Evolutionary conservation across 495 filamentous ascomycete genomes (phyloP).

Genomic region (Letharia lupina): DNA sequence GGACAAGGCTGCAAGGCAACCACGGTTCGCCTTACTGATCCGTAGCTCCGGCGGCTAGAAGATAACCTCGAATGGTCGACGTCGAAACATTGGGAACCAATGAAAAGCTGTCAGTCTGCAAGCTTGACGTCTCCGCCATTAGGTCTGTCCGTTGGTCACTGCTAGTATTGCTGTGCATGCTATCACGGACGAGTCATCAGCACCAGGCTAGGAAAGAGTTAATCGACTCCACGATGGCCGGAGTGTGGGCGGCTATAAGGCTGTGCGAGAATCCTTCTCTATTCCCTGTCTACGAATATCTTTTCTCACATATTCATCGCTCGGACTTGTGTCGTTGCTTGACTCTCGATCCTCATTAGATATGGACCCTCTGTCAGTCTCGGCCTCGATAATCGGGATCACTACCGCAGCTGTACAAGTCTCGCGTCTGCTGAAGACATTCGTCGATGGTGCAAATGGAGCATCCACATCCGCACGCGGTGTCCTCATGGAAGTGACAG

Average conservation of each 20-base stretch:
- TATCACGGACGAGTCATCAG: neutral
- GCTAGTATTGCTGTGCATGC: neutral
- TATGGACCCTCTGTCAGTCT: constrained; percentile 24
- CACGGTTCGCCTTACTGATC: neutral
- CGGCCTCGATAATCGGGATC: constrained; percentile 24
- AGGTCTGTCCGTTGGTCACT: neutral
- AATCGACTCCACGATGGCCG: neutral
- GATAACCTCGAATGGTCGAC: neutral
- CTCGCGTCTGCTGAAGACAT: constrained; percentile 16
- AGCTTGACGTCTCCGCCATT: neutral
- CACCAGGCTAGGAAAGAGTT: neutral
- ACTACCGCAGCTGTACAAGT: constrained; percentile 21
- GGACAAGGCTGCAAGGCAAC: constrained; percentile 13
- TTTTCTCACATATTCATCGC: neutral
- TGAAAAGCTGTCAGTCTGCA: neutral
- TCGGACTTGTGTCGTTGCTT: neutral
- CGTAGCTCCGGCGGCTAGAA: neutral
- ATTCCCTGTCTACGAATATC: neutral
- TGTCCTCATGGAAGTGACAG: constrained; percentile 21
- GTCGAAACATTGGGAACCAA: neutral
- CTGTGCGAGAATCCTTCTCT: neutral
- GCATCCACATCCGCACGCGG: constrained; percentile 20
- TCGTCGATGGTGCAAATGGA: constrained; percentile 18
- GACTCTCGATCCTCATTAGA: neutral
- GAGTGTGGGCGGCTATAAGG: neutral